Evolutionary conservation across 495 filamentous ascomycete genomes (phyloP).

Genomic region (Friedmanniomyces simplex): DNA sequence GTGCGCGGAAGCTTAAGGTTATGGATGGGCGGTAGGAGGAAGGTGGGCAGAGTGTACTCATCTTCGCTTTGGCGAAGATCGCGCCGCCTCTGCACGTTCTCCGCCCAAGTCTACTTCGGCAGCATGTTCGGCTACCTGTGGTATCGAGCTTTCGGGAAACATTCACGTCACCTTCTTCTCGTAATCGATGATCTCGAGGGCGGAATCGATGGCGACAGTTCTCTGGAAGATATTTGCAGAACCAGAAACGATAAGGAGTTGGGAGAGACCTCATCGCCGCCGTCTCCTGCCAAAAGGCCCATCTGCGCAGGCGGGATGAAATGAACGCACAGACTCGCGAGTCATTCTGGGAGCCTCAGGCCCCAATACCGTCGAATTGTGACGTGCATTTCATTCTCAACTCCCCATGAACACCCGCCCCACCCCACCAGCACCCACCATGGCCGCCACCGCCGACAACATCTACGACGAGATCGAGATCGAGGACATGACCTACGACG

Average conservation of each 20-base stretch:
- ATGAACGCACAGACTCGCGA: no score
- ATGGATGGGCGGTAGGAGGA: background rate
- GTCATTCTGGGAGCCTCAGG: no score
- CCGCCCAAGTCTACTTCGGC: slow-evolving; percentile 34
- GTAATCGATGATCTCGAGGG: background rate
- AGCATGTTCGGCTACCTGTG: slow-evolving; percentile 31
- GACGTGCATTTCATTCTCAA: no score
- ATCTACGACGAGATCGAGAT: slow-evolving; percentile 99
- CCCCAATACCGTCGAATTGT: no score
- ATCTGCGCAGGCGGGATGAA: no score
- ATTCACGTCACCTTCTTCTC: no score
- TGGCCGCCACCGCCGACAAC: slow-evolving; percentile 10
- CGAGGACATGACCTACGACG: slow-evolving; percentile 95
- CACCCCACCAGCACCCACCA: no score
- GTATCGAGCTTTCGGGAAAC: slow-evolving; percentile 45
- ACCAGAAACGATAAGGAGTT: background rate
- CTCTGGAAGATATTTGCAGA: background rate
- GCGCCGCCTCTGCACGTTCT: slow-evolving; percentile 42
- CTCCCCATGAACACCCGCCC: no score
- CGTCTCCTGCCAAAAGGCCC: no score
- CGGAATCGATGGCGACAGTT: background rate
- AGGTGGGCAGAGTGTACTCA: no score
- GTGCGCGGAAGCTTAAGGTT: slow-evolving; percentile 19
- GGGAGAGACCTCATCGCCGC: background rate
- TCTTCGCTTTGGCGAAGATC: slow-evolving; percentile 3